Base-by-base conservation (phyloP, 2,329 filamentous ascomycete genomes). In the Sclerotinia subarctica region DNA sequence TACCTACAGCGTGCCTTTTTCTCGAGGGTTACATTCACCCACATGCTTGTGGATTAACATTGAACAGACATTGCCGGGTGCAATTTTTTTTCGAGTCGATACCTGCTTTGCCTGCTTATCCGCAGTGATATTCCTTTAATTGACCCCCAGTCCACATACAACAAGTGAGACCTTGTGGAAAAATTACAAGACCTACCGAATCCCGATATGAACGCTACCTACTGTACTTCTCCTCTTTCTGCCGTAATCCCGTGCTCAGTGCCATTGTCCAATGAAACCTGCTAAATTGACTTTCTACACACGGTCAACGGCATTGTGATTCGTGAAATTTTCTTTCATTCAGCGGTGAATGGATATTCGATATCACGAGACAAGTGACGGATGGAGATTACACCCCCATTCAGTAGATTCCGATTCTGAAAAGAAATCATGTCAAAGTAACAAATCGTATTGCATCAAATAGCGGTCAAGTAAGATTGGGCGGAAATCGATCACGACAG, bases 401-500 rank as follows among this genome's bases (percentile, higher is more conserved):
- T 44, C 59, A 38, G 44, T 58, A 21, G 17, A 51, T 63, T n/a
- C 47, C 51, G 59, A 26, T 38, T 51, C 17, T 51, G 46, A 51
- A 6, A 51, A 46, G 19, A 46, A 47, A 38, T 51, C 35, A 44
- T 32, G 29, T 66, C n/a, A 38, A 53, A 10, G 57, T 46, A 62
- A 44, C 38, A 17, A 76, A 75, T 74, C 67, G 71, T 72, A 68
- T 69, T 68, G 70, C 71, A 58, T 60, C 58, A 75, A 72, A 69
- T 54, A 69, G 73, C 71, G 72, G 74, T 75, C 74, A 71, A 64
- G 52, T 53, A 46, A 72, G 76, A 79, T 78, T 78, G 78, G 77
- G 69, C 73, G 57, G 38, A 35, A 51, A 32, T 63, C 65, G 35
- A 63, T 54, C 57, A 67, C 57, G 24, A 67, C 65, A 63, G 57